Conservation (phyloP, 2,329 filamentous ascomycete genomes). For the Nothomitra cinnamomea region DNA sequence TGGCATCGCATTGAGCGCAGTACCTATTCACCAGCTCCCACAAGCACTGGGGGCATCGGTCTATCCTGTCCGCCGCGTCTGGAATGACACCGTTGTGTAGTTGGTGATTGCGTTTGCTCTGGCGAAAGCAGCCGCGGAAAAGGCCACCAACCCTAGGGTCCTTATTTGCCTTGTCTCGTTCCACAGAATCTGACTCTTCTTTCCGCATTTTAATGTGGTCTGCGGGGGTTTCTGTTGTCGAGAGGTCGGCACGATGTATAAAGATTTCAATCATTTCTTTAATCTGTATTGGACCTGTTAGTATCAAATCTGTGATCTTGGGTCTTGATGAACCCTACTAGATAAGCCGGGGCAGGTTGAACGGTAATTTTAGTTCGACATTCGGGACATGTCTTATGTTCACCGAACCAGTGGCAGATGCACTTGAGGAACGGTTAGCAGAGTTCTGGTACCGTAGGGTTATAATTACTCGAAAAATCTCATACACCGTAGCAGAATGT, state of each 20-base stretch:
- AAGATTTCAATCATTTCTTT: constrained; percentile 48
- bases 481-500: constrained; percentile 53
- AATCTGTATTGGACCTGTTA: constrained; percentile 25
- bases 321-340: constrained; percentile 26
- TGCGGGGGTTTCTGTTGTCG: constrained; percentile 43
- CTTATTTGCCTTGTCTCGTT: constrained; percentile 38
- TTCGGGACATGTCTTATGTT: constrained; percentile 50
- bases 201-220: constrained; percentile 40
- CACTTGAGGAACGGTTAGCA: constrained; percentile 34
- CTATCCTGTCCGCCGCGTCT: constrained; percentile 41
- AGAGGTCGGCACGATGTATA: constrained; percentile 40
- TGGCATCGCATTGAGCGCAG: constrained; percentile 36
- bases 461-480: constrained; percentile 6
- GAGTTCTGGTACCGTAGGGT: not conserved
- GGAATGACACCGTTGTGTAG: constrained; percentile 22
- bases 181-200: constrained; percentile 42
- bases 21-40: constrained; percentile 45
- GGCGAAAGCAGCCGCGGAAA: constrained; percentile 43
- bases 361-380: constrained; percentile 42
- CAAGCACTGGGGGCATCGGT: constrained; percentile 43
- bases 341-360: constrained; percentile 45
- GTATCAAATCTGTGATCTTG: not conserved
- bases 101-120: not conserved
- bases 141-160: constrained; percentile 36
- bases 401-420: constrained; percentile 36